Evolutionary conservation across 2,329 filamentous ascomycete genomes (phyloP), one percentile per base, ranked within the genome.

Genomic region (Fusarium sambucinum): DNA sequence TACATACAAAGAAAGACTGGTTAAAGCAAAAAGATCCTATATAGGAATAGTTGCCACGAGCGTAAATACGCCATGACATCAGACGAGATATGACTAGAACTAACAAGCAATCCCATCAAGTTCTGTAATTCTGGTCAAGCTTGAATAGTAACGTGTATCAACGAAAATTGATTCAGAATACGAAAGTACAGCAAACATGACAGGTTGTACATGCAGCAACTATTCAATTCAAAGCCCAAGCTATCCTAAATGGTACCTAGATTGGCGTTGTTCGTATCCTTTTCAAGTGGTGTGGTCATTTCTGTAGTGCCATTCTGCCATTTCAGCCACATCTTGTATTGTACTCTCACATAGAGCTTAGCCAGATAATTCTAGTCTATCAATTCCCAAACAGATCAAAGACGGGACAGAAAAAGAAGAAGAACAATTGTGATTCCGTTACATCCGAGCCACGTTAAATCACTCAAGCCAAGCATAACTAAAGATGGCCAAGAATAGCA

Each of bases 1-100:
- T 12, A 5, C 25, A 44, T 13, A 44, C 25, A 44, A 19, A 44
- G 11, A 17, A 42, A 17, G 50, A 51, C 23, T 51, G n/a, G n/a
- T 11, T 16, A 16, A 16, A 40, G 25, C 27, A 12, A 51, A 35
- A 25, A 51, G 5, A 2, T 38, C 47, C 52, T 51, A 35, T 21
- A 46, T 46, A 47, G 58, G 33, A 69, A 60, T 51, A 42, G 63
- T 46, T 59, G 38, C 62, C 57, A 66, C 32, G 42, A 59, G 50
- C 30, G 68, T 70, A 45, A 70, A 42, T 53, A 46, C 52, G 61
- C 47, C 42, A 70, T 70, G 63, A 68, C 63, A 70, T 70, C 59
- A 70, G 59, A 65, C 32, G 12, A 48, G 45, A 19, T 48, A 35
- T 37, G 27, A 27, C 27, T 27, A 27, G 23, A 7, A 7, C 27